A percentile compares a stretch with the other conserved stretches of the same genome.
phyloP scores from a whole-genome alignment of 139 green algal genomes.

The Tetradesmus obliquus region DNA sequence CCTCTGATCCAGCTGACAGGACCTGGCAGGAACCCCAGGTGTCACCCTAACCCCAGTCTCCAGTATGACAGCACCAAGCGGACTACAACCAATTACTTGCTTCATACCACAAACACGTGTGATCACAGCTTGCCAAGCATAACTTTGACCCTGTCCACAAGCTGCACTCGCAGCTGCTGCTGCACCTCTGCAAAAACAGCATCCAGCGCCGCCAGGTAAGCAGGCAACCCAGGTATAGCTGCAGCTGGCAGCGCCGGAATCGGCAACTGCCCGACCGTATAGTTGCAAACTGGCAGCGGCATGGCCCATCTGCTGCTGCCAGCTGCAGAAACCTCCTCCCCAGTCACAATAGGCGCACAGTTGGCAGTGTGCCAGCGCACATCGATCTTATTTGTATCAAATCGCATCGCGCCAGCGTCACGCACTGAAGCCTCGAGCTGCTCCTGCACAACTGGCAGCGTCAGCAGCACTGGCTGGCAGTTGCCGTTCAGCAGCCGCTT shows the following conservation, averaged over 20 bases:
- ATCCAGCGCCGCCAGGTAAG: not conserved
- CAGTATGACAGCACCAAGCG: too few relatives aligned
- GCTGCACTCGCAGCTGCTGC: not conserved
- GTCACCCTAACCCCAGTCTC: too few relatives aligned
- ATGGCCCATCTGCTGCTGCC: not conserved
- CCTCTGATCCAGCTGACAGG: not conserved
- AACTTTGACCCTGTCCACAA: not conserved
- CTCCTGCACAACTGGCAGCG: slow-evolving; percentile 31
- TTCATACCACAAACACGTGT: too few relatives aligned
- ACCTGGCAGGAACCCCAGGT: too few relatives aligned
- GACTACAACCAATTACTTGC: too few relatives aligned
- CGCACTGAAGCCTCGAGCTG: slow-evolving; percentile 6
- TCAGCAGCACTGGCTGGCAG: not conserved
- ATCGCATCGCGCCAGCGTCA: not conserved
- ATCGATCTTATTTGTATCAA: slow-evolving; percentile 15
- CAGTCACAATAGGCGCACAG: not conserved
- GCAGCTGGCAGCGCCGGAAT: slow-evolving; percentile 10
- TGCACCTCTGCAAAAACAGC: not conserved
- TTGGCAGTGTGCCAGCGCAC: not conserved
- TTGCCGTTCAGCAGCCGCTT: not conserved
- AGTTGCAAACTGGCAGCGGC: slow-evolving; percentile 13
- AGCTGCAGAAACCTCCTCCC: too few relatives aligned
- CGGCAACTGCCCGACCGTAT: slow-evolving; percentile 3
- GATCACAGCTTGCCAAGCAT: slow-evolving; percentile 7
- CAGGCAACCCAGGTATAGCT: not conserved